phyloP scores from a whole-genome alignment of 352 stramenopile species.

The Saprolegnia diclina region DNA sequence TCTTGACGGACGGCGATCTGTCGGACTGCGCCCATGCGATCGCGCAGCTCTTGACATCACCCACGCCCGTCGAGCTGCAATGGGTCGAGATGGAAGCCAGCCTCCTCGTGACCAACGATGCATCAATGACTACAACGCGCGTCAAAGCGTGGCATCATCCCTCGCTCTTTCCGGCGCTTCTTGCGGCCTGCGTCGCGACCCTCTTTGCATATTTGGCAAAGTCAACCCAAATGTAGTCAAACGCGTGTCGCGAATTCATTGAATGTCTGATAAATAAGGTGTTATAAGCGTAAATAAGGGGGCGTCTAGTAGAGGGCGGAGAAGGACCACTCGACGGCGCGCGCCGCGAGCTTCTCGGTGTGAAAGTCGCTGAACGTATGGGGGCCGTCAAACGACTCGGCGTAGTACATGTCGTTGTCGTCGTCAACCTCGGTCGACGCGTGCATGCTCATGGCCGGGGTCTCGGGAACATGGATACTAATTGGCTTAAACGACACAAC shows the following conservation, averaged over 20 bases:
- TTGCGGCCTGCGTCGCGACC: background rate
- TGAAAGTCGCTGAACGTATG: slow-evolving; percentile 76
- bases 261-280: slow-evolving; percentile 1
- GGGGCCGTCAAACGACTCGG: slow-evolving; percentile 15
- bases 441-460: background rate
- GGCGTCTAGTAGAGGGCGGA: slow-evolving; percentile 16
- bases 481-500: slow-evolving; percentile 15
- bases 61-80: background rate
- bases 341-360: slow-evolving; percentile 36
- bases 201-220: background rate
- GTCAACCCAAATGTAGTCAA: background rate
- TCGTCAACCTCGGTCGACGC: background rate
- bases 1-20: background rate
- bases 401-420: slow-evolving; percentile 18
- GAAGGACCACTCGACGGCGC: slow-evolving; percentile 25
- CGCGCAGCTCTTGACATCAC: background rate
- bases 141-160: background rate
- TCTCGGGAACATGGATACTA: slow-evolving; percentile 16
- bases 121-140: background rate
- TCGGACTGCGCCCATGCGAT: background rate
- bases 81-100: slow-evolving; percentile 9
- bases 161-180: background rate
- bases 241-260: too few relatives aligned
- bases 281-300: slow-evolving; percentile 17
- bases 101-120: background rate